phyloP scores from a whole-genome alignment of 1,284 basidiomycete species.

The Apiotrichum gracile region DNA sequence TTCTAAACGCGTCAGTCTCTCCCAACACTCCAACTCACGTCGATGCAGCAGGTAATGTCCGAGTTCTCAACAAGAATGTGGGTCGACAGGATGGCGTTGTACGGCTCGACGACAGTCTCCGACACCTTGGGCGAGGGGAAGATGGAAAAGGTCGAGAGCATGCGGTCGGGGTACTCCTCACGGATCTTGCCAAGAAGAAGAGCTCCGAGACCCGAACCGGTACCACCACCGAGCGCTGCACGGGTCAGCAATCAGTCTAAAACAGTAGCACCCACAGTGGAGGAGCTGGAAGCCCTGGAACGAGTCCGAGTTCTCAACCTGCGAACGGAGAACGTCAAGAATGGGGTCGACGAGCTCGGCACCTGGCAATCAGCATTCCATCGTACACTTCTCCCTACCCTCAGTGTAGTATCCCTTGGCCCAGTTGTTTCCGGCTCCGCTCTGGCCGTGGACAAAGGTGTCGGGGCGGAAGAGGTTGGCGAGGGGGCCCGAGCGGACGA shows the following conservation, averaged over 20 bases:
- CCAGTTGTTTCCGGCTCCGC: conserved; percentile 54
- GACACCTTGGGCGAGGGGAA: conserved; percentile 90
- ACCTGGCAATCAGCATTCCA: conserved; percentile 49
- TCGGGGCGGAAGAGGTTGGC: conserved; percentile 74
- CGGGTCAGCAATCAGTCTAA: neutral
- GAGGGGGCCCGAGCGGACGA: conserved; percentile 53
- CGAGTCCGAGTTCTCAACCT: conserved; percentile 74
- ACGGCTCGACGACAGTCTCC: conserved; percentile 87
- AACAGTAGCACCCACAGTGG: conserved; percentile 55
- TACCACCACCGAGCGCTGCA: conserved; percentile 77
- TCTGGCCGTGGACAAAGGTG: conserved; percentile 72
- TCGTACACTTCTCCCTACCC: conserved; percentile 50
- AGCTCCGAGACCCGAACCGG: conserved; percentile 78
- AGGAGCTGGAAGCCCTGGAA: conserved; percentile 91
- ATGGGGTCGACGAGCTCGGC: conserved; percentile 87
- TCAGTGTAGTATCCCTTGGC: conserved; percentile 66
- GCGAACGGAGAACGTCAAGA: conserved; percentile 65
- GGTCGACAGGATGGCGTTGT: conserved; percentile 83
- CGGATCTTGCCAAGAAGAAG: conserved; percentile 76
- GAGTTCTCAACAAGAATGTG: conserved; percentile 89
- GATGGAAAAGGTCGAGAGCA: conserved; percentile 88
- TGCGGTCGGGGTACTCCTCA: conserved; percentile 89
- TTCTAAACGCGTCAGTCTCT: conserved; percentile 56
- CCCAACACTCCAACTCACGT: conserved; percentile 21
- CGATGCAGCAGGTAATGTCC: conserved; percentile 79